phyloP scores from a whole-genome alignment of 2,329 filamentous ascomycete genomes.

The Trichoderma koningii region DNA sequence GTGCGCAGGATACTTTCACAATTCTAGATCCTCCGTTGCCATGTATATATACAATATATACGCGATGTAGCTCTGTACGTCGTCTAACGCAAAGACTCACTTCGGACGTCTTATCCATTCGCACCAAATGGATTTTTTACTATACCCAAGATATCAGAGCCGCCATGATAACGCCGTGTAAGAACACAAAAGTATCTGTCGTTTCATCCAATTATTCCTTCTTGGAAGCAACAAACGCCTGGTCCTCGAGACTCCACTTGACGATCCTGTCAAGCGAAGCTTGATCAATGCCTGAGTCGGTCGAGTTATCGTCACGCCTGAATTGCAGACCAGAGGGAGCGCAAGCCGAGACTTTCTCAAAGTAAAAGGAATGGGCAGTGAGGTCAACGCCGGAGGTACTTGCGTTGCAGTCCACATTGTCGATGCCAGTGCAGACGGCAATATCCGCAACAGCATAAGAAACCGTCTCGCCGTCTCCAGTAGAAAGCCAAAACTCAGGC shows the following conservation, averaged over 20 bases:
- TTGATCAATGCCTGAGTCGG: slow-evolving; percentile 36
- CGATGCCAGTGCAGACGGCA: slow-evolving; percentile 51
- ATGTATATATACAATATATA: neutral
- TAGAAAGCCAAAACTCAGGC: slow-evolving; percentile 67
- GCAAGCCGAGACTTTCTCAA: slow-evolving; percentile 49
- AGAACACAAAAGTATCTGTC: neutral
- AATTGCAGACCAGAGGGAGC: slow-evolving; percentile 32
- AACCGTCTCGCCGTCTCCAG: slow-evolving; percentile 38
- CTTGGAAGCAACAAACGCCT: slow-evolving; percentile 33
- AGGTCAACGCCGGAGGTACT: slow-evolving; percentile 49
- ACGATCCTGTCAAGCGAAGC: slow-evolving; percentile 46
- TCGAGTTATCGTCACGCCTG: slow-evolving; percentile 34
- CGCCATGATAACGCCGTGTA: slow-evolving; percentile 9
- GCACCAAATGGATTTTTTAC: neutral
- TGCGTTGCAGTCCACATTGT: slow-evolving; percentile 54
- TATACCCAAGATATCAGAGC: neutral
- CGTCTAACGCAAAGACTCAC: neutral
- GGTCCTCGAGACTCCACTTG: slow-evolving; percentile 41
- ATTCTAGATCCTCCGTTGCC: neutral
- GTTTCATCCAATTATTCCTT: slow-evolving; percentile 20
- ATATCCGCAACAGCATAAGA: slow-evolving; percentile 46
- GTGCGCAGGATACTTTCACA: too few species aligned
- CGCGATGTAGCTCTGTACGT: neutral
- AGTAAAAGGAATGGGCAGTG: slow-evolving; percentile 52
- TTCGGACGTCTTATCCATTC: neutral